These are phyloP conservation scores for Colletotrichum phormii DNA, from an alignment of 2,329 filamentous ascomycete genomes.

Conservation along the genomic window DNA sequence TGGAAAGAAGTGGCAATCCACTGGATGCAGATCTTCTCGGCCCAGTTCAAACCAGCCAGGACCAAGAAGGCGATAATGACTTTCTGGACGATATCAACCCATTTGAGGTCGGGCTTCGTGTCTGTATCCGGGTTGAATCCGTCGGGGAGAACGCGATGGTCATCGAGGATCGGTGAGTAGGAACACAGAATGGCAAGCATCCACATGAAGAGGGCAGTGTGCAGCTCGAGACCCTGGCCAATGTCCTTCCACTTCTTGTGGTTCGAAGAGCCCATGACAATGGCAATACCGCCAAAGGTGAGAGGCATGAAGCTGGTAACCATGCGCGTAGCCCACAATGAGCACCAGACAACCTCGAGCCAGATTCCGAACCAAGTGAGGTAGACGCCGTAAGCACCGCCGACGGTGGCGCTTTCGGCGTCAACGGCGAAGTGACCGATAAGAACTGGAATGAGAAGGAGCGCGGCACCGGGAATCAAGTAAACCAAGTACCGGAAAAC, in stretches of 20 bases:
- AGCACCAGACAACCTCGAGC: slow-evolving; percentile 93
- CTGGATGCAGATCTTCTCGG: slow-evolving; percentile 94
- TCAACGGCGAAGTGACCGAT: slow-evolving; percentile 54
- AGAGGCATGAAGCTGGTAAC: slow-evolving; percentile 62
- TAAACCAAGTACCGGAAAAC: slow-evolving; percentile 62
- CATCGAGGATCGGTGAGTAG: slow-evolving; percentile 83
- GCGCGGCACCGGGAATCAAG: slow-evolving; percentile 55
- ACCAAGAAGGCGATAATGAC: slow-evolving; percentile 89
- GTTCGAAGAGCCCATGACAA: slow-evolving; percentile 83
- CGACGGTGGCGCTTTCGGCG: slow-evolving; percentile 59
- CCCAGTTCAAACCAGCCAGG: slow-evolving; percentile 81
- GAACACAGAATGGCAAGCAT: slow-evolving; percentile 88
- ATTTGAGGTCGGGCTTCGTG: slow-evolving; percentile 58
- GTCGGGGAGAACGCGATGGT: slow-evolving; percentile 55
- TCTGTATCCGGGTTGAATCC: slow-evolving; percentile 56
- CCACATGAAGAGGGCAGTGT: slow-evolving; percentile 91
- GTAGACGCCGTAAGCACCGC: slow-evolving; percentile 77
- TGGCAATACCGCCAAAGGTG: slow-evolving; percentile 66
- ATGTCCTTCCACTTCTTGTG: slow-evolving; percentile 94
- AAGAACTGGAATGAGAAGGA: slow-evolving; percentile 60
- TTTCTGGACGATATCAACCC: slow-evolving; percentile 86
- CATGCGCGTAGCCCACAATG: slow-evolving; percentile 81
- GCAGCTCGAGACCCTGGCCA: slow-evolving; percentile 85
- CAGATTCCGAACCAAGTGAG: slow-evolving; percentile 95
- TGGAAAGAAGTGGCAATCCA: slow-evolving; percentile 96